A percentile compares a stretch with the other conserved stretches of the same genome.
Conservation (phyloP, 2,329 filamentous ascomycete species). For the Ophiostoma quercus region DNA sequence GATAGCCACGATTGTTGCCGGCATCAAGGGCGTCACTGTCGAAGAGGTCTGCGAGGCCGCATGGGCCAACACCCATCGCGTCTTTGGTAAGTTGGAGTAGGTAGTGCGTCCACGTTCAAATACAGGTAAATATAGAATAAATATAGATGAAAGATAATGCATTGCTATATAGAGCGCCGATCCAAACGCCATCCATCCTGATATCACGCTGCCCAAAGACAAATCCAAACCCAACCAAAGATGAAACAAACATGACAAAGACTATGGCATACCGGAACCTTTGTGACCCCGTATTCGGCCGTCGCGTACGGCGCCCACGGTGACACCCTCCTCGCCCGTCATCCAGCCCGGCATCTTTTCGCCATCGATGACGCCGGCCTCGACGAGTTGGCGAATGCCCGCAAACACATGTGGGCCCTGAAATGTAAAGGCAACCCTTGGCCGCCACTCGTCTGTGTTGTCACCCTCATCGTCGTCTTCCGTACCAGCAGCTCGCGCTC, state of each 20-base stretch:
- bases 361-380: slow-evolving; percentile 69
- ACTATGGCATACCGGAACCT: slow-evolving; percentile 47
- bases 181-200: background rate
- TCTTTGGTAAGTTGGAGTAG: slow-evolving; percentile 54
- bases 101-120: background rate
- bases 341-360: slow-evolving; percentile 82
- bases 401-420: slow-evolving; percentile 74
- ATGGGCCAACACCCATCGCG: slow-evolving; percentile 73
- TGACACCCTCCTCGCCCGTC: slow-evolving; percentile 80
- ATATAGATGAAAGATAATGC: slow-evolving; percentile 7
- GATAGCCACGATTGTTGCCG: slow-evolving; percentile 83
- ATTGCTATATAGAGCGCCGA: background rate
- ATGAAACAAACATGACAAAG: background rate
- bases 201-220: slow-evolving; percentile 2
- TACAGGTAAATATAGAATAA: background rate
- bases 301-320: slow-evolving; percentile 61
- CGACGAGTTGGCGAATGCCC: slow-evolving; percentile 71
- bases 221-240: background rate
- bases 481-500: slow-evolving; percentile 28
- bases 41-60: slow-evolving; percentile 82
- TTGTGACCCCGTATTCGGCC: slow-evolving; percentile 60
- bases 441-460: slow-evolving; percentile 43
- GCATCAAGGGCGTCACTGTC: slow-evolving; percentile 71
- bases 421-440: slow-evolving; percentile 61
- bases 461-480: slow-evolving; percentile 26